These are phyloP conservation scores for Picochlorum sp. DNA, from an alignment of 139 green algal species.

Conservation along the genomic window DNA sequence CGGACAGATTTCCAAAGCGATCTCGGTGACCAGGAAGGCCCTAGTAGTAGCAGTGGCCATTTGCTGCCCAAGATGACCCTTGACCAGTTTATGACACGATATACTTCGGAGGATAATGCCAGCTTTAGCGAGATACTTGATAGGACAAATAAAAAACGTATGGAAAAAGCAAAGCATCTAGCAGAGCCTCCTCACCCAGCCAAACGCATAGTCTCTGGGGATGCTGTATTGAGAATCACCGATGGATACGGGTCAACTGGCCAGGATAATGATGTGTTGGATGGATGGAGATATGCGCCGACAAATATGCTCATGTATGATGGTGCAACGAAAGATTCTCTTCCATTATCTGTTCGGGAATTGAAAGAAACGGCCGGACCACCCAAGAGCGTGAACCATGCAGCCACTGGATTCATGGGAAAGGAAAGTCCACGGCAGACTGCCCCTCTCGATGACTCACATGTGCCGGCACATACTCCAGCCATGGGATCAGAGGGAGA, in stretches of 20 bases:
- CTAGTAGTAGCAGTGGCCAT: neutral
- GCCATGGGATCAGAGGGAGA: neutral
- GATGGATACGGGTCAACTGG: conserved; percentile 60
- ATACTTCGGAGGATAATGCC: conserved; percentile 81
- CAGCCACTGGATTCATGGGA: conserved; percentile 38
- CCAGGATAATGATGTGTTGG: conserved; percentile 43
- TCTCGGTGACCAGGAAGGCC: no score
- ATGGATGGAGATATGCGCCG: conserved; percentile 32
- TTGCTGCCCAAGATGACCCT: conserved; percentile 25
- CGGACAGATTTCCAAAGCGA: no score
- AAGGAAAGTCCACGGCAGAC: neutral
- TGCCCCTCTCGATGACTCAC: neutral
- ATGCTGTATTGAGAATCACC: conserved; percentile 5
- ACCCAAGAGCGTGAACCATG: conserved; percentile 50
- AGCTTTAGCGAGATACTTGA: conserved; percentile 57
- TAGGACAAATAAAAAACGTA: conserved; percentile 22
- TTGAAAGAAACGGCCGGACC: conserved; percentile 36
- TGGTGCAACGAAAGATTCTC: conserved; percentile 14
- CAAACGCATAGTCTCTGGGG: neutral
- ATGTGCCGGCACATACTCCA: neutral
- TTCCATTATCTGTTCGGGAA: conserved; percentile 39
- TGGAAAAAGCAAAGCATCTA: neutral
- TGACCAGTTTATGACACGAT: conserved; percentile 56
- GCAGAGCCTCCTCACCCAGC: neutral
- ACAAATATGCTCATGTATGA: conserved; percentile 69